Base-by-base conservation (phyloP, 2,329 filamentous ascomycete genomes). In the Pestalotiopsis fici region DNA sequence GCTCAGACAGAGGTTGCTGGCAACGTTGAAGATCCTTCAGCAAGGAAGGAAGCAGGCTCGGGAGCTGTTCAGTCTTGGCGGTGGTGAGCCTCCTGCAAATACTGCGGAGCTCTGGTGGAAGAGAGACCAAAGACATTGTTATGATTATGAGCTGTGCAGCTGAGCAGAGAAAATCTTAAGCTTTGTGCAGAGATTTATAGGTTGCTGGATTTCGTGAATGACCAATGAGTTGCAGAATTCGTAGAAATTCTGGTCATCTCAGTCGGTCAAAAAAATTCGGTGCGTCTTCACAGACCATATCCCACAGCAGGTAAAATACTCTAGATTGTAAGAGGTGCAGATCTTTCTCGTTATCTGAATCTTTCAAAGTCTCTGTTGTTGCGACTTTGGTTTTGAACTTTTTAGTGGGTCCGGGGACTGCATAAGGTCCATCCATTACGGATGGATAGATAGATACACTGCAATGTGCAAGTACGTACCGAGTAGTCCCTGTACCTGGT, bases 31-130 rank as follows among this genome's bases (percentile, higher is more conserved):
- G 80, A 78, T 89, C 85, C 73, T 82, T 83, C 67, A 88, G 88
- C 70, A 98, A 88, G 68, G 88, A 87, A 37, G 93, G 90, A 68
- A 93, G 87, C 62, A 94, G 85, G 65, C 88, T 86, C 66, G 93
- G 93, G 4, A 98, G 88, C 71, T 95, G 90, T 59, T 88, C 82
- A n/a, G 88, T 85, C 0, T 92, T 86, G 12, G 92, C 91, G 1
- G 92, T 90, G 1, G 90, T 90, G 71, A 98, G 84, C 71, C 90
- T 89, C 69, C 89, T 88, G 73, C 88, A 92, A 57, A 94, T 82
- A 62, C 90, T 86, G 68, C 87, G 85, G 18, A 93, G 83, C 73
- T 91, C 88, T 54, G 88, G 82, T 5, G 85, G 86, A 39, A 82
- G 76, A 68, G 82, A 78, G 74, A 82, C 79, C 65, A 75, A 71